Percentiles rank a stretch among this genome's conserved stretches.
Evolutionary conservation across 2,329 filamentous ascomycete genomes (phyloP).

Genomic region (Bipolaris zeicola): DNA sequence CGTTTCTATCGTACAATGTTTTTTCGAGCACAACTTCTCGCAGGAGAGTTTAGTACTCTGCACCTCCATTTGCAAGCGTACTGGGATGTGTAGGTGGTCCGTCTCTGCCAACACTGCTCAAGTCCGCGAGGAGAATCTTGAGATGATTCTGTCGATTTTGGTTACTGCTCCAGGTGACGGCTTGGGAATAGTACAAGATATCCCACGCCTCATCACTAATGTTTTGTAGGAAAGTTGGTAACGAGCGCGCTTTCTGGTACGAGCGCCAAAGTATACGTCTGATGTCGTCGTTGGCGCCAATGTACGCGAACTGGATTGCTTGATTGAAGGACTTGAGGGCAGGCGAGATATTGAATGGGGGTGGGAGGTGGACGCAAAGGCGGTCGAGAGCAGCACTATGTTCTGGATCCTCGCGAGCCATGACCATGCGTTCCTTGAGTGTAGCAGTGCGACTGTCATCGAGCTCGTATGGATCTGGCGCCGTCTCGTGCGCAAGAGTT

Average conservation of each 20-base stretch:
- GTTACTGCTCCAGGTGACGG: constrained; percentile 44
- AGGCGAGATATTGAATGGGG: constrained; percentile 42
- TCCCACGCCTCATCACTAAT: constrained; percentile 47
- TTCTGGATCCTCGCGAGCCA: constrained; percentile 35
- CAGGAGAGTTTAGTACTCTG: neutral
- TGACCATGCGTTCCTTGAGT: constrained; percentile 32
- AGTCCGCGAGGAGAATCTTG: constrained; percentile 33
- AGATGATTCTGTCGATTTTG: constrained; percentile 42
- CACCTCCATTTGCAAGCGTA: constrained; percentile 14
- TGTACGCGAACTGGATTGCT: constrained; percentile 42
- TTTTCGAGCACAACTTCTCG: no score
- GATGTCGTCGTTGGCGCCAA: constrained; percentile 45
- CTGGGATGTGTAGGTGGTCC: constrained; percentile 46
- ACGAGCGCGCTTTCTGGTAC: constrained; percentile 39
- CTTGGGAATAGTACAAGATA: constrained; percentile 47
- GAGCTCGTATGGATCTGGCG: constrained; percentile 39
- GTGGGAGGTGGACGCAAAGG: constrained; percentile 36
- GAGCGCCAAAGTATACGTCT: constrained; percentile 45
- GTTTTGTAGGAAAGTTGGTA: constrained; percentile 42
- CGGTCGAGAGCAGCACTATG: constrained; percentile 35
- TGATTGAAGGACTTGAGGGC: constrained; percentile 43
- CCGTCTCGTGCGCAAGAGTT: constrained; percentile 26
- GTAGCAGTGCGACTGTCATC: constrained; percentile 29
- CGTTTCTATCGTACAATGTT: constrained; percentile 6
- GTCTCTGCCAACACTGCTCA: constrained; percentile 38